Evolutionary conservation across 257 asterid genomes (phyloP).

Genomic region (Paulownia fortunei): DNA sequence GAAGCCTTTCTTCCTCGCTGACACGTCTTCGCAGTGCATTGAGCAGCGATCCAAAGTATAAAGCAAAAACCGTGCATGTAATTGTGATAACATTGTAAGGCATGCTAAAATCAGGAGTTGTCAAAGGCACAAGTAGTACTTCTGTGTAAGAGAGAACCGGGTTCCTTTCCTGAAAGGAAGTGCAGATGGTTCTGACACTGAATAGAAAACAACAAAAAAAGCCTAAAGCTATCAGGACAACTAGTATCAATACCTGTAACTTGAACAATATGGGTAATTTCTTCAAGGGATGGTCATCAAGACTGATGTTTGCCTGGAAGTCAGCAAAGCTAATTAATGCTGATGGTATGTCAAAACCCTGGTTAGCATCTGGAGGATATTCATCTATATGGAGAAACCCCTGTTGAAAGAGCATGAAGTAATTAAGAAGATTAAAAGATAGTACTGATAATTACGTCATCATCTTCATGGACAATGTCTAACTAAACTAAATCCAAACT

Average conservation of each 20-base stretch:
- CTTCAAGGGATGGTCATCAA: constrained; percentile 44
- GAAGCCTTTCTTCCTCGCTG: constrained; percentile 69
- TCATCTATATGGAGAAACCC: constrained; percentile 85
- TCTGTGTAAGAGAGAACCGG: constrained; percentile 69
- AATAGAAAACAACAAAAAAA: background rate
- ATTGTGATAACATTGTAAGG: constrained; percentile 85
- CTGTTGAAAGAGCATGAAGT: constrained; percentile 39
- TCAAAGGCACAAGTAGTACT: constrained; percentile 80
- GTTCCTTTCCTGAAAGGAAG: constrained; percentile 48
- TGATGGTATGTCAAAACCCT: constrained; percentile 87
- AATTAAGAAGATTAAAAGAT: constrained; percentile 9
- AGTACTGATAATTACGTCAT: background rate
- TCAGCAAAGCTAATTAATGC: constrained; percentile 60
- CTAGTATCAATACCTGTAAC: constrained; percentile 50
- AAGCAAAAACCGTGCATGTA: constrained; percentile 80
- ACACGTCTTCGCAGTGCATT: constrained; percentile 68
- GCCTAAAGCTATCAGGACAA: background rate
- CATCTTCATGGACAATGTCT: too few relatives aligned
- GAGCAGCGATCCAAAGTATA: constrained; percentile 80
- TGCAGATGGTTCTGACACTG: constrained; percentile 25
- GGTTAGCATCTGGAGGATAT: constrained; percentile 90
- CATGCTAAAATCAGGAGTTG: constrained; percentile 93
- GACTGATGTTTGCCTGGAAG: constrained; percentile 49
- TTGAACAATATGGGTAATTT: constrained; percentile 57
- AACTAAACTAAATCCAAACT: background rate